Percentiles rank a stretch among this genome's conserved stretches.
Evolutionary conservation across 306 rosid species (phyloP).

Genomic region (Trifolium dubium): DNA sequence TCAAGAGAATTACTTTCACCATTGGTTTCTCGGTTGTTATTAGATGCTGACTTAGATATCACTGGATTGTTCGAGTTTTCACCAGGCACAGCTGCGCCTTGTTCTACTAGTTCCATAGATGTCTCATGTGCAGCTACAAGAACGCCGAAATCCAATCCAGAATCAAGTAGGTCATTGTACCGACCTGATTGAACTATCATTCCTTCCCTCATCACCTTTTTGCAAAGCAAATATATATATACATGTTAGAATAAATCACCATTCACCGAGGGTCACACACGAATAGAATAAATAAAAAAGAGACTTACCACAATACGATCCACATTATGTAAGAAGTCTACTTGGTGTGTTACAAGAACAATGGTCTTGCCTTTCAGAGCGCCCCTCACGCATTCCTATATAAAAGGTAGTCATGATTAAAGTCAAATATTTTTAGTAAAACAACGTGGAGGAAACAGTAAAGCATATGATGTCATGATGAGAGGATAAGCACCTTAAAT

Average conservation of each 20-base stretch:
- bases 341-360: constrained; percentile 94
- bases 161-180: constrained; percentile 63
- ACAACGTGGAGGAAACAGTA: neutral
- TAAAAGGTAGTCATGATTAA: neutral
- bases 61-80: constrained; percentile 49
- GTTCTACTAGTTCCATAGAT: constrained; percentile 95
- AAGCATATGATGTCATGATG: neutral
- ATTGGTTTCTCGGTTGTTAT: constrained; percentile 49
- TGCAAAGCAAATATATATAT: constrained; percentile 37
- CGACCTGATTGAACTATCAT: constrained; percentile 79
- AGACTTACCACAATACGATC: constrained; percentile 75
- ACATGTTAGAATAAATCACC: constrained; percentile 15
- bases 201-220: constrained; percentile 92
- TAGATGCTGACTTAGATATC: constrained; percentile 46
- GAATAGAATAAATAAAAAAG: constrained; percentile 1
- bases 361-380: constrained; percentile 77
- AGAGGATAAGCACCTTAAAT: constrained; percentile 62
- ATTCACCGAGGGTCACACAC: neutral
- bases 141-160: constrained; percentile 76
- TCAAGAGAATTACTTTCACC: constrained; percentile 63
- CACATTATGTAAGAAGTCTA: constrained; percentile 93
- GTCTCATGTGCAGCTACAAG: constrained; percentile 89
- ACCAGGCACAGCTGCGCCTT: constrained; percentile 45
- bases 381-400: constrained; percentile 96
- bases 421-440: neutral